phyloP scores from a whole-genome alignment of 1,139 yeast genomes.

The Eremothecium cymbalariae region DNA sequence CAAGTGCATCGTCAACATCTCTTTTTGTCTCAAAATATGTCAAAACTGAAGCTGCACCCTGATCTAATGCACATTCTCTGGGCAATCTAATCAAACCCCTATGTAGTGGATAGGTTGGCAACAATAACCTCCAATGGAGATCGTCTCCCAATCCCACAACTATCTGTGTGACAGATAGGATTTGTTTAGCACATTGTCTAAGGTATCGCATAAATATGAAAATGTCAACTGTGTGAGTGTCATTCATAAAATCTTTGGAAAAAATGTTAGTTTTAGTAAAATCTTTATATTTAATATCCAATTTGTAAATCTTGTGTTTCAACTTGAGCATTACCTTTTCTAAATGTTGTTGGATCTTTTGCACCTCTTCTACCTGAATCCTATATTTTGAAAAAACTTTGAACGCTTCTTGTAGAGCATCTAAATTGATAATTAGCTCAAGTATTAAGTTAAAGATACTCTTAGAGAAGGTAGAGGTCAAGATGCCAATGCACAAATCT shows the following conservation, averaged over 20 bases:
- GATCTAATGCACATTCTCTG: slow-evolving; percentile 38
- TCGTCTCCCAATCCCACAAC: slow-evolving; percentile 17
- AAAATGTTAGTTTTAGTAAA: slow-evolving; percentile 33
- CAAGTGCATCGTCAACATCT: slow-evolving; percentile 44
- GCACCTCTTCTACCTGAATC: slow-evolving; percentile 4
- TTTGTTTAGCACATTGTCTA: slow-evolving; percentile 33
- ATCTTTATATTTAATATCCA: slow-evolving; percentile 32
- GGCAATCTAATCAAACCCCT: slow-evolving; percentile 38
- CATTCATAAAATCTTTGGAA: slow-evolving; percentile 30
- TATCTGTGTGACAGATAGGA: slow-evolving; percentile 22
- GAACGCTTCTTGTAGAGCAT: slow-evolving; percentile 21
- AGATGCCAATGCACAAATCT: slow-evolving; percentile 23
- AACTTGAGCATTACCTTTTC: slow-evolving; percentile 15
- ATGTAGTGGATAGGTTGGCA: slow-evolving; percentile 36
- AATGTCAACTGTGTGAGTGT: slow-evolving; percentile 31
- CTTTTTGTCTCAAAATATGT: slow-evolving; percentile 37
- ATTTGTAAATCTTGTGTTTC: slow-evolving; percentile 24
- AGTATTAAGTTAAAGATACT: slow-evolving; percentile 26
- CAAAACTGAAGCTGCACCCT: slow-evolving; percentile 40
- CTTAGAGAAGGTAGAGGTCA: slow-evolving; percentile 31
- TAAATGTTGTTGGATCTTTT: slow-evolving; percentile 11
- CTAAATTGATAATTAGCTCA: slow-evolving; percentile 30
- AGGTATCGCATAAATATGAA: slow-evolving; percentile 34
- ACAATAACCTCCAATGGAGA: slow-evolving; percentile 30
- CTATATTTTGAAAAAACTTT: slow-evolving; percentile 11